Evolutionary conservation across 306 rosid genomes (phyloP), one percentile per base, ranked within the genome.

Genomic region (Hippophae gyantsensis): DNA sequence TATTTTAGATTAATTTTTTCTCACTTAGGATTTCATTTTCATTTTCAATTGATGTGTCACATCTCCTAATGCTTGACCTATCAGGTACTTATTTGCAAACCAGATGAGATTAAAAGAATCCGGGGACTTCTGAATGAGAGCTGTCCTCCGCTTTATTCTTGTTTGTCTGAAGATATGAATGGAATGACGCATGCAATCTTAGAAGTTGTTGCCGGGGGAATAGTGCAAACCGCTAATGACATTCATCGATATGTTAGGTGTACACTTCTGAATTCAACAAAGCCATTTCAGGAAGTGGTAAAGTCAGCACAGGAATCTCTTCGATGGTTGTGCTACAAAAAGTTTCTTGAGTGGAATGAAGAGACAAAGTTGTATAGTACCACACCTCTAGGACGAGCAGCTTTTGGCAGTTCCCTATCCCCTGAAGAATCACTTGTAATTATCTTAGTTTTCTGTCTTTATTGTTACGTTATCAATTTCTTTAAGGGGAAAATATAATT

Each of bases 151-250:
- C 72, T 90, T 72, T 79, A 69, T 78, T 90, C 98, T 40, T 90
- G 98, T 80, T 75, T 90, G 50, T 85, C 98, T 54, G 98, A 90
- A 80, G 96, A 87, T 77, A 76, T 81, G 66, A 90, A 90, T 71
- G 98, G 98, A 76, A 90, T 90, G 96, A 83, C 78, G 55, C 98
- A 90, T 81, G 98, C 98, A 57, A 90, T 90, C 66, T 83, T 90
- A 75, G 98, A 90, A 79, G 98, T 90, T 52, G 98, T 90, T 72
- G 92, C 96, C 54, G 96, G 96, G 52, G 98, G 96, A 52, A 87
- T 86, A 61, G 98, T 90, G 78, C 98, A 90, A 80, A 87, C 87
- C 69, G 95, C 98, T 53, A 71, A 64, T 42, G 98, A 90, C 77
- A 81, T 90, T 78, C 77, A 90, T 65, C 85, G 93, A 54, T 90